Percentiles rank a stretch among this genome's conserved stretches.
Conservation (phyloP, 495 filamentous ascomycete species). For the Tirmania nivea region DNA sequence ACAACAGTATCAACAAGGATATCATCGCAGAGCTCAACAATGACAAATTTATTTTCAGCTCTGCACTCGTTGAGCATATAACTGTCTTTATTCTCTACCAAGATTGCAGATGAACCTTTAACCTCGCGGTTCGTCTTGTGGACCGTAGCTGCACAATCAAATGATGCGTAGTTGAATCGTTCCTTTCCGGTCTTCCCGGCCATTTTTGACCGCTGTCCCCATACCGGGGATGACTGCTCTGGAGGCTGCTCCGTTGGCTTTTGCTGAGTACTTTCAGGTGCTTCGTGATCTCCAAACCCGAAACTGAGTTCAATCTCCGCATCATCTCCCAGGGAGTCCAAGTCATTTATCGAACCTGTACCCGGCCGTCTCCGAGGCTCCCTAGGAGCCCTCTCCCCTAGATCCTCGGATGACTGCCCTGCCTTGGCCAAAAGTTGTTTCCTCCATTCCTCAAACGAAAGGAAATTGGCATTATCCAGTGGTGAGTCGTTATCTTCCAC, state of each 20-base stretch:
- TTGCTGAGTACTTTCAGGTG: constrained; percentile 10
- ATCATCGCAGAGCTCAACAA: constrained; percentile 75
- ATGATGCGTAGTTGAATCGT: constrained; percentile 88
- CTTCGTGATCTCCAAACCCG: constrained; percentile 22
- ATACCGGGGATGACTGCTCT: constrained; percentile 21
- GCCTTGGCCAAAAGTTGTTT: constrained; percentile 73
- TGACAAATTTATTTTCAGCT: constrained; percentile 73
- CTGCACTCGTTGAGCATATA: constrained; percentile 93
- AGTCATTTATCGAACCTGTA: constrained; percentile 27
- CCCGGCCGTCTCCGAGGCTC: constrained; percentile 24
- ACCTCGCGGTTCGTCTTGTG: constrained; percentile 70
- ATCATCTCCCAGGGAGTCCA: constrained; percentile 68
- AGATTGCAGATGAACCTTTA: constrained; percentile 63
- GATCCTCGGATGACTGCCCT: constrained; percentile 60
- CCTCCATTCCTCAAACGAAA: constrained; percentile 98
- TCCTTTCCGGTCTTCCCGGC: constrained; percentile 90
- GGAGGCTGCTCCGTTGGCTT: not conserved
- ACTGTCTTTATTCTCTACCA: constrained; percentile 92
- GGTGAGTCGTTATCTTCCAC: constrained; percentile 35
- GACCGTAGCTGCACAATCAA: constrained; percentile 85
- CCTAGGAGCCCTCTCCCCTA: constrained; percentile 31
- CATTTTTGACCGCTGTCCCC: constrained; percentile 46
- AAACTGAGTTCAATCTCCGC: constrained; percentile 82
- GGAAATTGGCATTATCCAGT: constrained; percentile 64
- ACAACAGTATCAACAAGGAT: constrained; percentile 92